A percentile compares a stretch with the other conserved stretches of the same genome.
Evolutionary conservation across 176 grass and related monocot species (phyloP).

Genomic region (Echinochloa phyllopogon): DNA sequence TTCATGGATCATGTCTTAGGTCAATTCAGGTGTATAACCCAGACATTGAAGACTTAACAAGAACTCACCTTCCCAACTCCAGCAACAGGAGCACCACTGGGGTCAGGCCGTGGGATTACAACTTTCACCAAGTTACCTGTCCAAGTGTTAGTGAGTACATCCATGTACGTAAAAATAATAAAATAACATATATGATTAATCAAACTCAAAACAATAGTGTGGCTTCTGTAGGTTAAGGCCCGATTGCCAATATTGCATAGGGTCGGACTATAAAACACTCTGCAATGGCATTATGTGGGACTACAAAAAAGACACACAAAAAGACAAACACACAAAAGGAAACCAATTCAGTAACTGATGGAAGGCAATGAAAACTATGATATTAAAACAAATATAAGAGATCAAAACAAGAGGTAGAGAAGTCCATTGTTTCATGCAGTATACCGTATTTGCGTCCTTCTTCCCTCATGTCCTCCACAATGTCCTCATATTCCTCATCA

Average conservation of each 20-base stretch:
- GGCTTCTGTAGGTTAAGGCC: slow-evolving; percentile 65
- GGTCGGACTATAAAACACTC: slow-evolving; percentile 73
- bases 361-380: slow-evolving; percentile 24
- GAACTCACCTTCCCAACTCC: slow-evolving; percentile 88
- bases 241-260: slow-evolving; percentile 72
- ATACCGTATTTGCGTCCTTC: slow-evolving; percentile 95
- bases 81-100: slow-evolving; percentile 63
- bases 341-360: slow-evolving; percentile 60
- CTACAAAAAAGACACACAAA: slow-evolving; percentile 75
- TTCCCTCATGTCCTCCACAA: slow-evolving; percentile 95
- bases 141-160: slow-evolving; percentile 52
- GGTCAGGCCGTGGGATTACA: slow-evolving; percentile 83
- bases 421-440: neutral
- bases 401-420: slow-evolving; percentile 11
- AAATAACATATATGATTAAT: slow-evolving; percentile 36
- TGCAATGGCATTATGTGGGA: slow-evolving; percentile 62
- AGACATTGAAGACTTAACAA: neutral
- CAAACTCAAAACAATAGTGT: slow-evolving; percentile 44
- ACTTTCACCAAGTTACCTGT: slow-evolving; percentile 93
- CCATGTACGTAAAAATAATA: neutral
- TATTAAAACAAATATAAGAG: slow-evolving; percentile 6
- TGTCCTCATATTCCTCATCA: slow-evolving; percentile 92
- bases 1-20: neutral
- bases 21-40: too few relatives aligned
- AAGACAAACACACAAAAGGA: slow-evolving; percentile 62